These are phyloP conservation scores for Mayamaea pseudoterrestris DNA, from an alignment of 108 stramenopile species.

Conservation along the genomic window DNA sequence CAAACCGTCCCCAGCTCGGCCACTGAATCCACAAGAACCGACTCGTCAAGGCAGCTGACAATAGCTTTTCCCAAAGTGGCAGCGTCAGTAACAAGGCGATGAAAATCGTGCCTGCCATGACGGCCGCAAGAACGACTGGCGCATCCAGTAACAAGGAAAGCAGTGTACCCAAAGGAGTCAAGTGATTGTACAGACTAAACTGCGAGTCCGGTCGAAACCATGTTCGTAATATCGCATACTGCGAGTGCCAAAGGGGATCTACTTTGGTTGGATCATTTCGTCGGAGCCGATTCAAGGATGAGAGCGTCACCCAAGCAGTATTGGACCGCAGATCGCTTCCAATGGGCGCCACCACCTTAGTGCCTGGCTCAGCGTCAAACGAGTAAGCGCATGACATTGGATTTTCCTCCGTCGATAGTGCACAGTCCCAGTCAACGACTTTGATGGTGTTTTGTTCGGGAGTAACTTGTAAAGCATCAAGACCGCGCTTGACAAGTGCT, in stretches of 20 bases:
- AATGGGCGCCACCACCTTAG: slow-evolving; percentile 66
- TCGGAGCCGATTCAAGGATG: slow-evolving; percentile 65
- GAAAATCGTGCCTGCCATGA: slow-evolving; percentile 20
- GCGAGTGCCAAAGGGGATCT: slow-evolving; percentile 80
- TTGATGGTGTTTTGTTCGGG: slow-evolving; percentile 44
- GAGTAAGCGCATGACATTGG: slow-evolving; percentile 65
- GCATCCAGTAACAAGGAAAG: slow-evolving; percentile 45
- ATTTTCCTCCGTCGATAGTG: slow-evolving; percentile 45
- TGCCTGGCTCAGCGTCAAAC: slow-evolving; percentile 64
- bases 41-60: slow-evolving; percentile 40
- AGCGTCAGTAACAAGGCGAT: slow-evolving; percentile 23
- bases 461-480: slow-evolving; percentile 34
- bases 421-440: slow-evolving; percentile 82
- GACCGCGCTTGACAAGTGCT: slow-evolving; percentile 52
- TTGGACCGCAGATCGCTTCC: no score
- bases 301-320: slow-evolving; percentile 70
- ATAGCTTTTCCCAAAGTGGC: slow-evolving; percentile 48
- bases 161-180: slow-evolving; percentile 46
- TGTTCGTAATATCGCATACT: slow-evolving; percentile 48
- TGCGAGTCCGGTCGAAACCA: slow-evolving; percentile 58
- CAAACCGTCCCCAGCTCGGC: slow-evolving; percentile 53
- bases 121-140: slow-evolving; percentile 24
- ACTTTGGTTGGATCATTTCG: slow-evolving; percentile 79
- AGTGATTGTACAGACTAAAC: slow-evolving; percentile 49
- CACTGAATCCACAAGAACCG: slow-evolving; percentile 54